Conservation (phyloP, 1,139 yeast genomes). For the Zygosaccharomyces sapae region DNA sequence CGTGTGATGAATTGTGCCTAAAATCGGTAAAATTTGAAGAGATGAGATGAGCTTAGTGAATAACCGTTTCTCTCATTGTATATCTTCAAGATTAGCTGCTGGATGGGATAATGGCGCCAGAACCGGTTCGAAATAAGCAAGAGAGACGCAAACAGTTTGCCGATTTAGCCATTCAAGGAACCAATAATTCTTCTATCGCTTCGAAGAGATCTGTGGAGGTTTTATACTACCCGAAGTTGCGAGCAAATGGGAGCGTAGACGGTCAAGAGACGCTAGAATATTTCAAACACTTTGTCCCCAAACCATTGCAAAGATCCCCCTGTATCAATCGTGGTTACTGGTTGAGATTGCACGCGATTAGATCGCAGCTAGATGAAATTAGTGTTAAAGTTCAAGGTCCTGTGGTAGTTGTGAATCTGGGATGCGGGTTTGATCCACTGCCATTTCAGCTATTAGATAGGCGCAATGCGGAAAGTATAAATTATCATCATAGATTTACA, state of each 20-base stretch:
- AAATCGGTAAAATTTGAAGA: neutral
- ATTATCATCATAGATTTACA: conserved; percentile 36
- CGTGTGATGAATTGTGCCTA: neutral
- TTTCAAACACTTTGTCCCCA: conserved; percentile 65
- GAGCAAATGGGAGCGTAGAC: conserved; percentile 36
- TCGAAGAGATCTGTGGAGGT: conserved; percentile 77
- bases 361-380: conserved; percentile 49
- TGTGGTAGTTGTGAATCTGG: conserved; percentile 57
- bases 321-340: conserved; percentile 82
- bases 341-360: conserved; percentile 72
- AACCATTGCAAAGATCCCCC: conserved; percentile 64
- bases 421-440: conserved; percentile 79
- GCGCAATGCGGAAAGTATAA: conserved; percentile 24
- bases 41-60: neutral
- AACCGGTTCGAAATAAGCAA: conserved; percentile 47
- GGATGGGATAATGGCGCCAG: conserved; percentile 10
- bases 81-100: neutral
- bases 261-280: conserved; percentile 40
- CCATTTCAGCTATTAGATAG: conserved; percentile 62
- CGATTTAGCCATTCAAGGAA: conserved; percentile 70
- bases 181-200: conserved; percentile 78
- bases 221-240: conserved; percentile 47
- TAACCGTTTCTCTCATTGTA: neutral
- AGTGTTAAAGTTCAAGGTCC: conserved; percentile 25
- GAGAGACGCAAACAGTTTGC: conserved; percentile 48